Conservation (phyloP, 129 eudicot genomes). For the Sambucus nigra region DNA sequence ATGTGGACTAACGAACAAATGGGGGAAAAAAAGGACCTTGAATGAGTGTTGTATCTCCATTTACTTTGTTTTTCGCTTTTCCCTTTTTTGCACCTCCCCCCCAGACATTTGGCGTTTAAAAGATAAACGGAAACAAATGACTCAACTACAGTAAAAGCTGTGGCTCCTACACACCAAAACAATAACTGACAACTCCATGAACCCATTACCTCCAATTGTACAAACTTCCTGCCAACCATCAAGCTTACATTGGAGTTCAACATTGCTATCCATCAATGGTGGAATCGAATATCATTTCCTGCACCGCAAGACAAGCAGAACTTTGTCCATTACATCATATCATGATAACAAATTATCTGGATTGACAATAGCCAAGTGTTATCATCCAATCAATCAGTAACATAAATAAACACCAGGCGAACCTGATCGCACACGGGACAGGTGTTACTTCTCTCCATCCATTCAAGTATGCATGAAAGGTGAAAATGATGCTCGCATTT, state of each 20-base stretch:
- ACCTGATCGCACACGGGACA: slow-evolving; percentile 97
- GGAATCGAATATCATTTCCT: slow-evolving; percentile 56
- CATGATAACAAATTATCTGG: background rate
- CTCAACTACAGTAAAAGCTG: slow-evolving; percentile 21
- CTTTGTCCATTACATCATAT: background rate
- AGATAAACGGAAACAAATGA: background rate
- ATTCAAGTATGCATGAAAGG: slow-evolving; percentile 87
- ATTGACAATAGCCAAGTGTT: background rate
- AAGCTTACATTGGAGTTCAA: too few relatives aligned
- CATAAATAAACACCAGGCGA: slow-evolving; percentile 2
- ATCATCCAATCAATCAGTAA: slow-evolving; percentile 1
- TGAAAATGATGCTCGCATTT: slow-evolving; percentile 96
- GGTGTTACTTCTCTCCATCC: slow-evolving; percentile 97
- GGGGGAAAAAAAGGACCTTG: background rate
- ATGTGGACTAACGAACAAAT: background rate
- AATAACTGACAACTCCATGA: slow-evolving; percentile 13
- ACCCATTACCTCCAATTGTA: background rate
- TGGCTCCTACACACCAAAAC: background rate
- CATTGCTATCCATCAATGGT: slow-evolving; percentile 24
- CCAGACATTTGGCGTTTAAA: slow-evolving; percentile 9
- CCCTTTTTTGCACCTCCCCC: slow-evolving; percentile 5
- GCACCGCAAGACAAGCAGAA: slow-evolving; percentile 18
- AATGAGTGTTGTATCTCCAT: slow-evolving; percentile 10
- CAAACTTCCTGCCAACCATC: too few relatives aligned
- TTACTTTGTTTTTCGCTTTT: slow-evolving; percentile 10